Evolutionary conservation across 2,329 filamentous ascomycete species (phyloP), one percentile per base, ranked within the genome.

Genomic region (Fusarium sp.): DNA sequence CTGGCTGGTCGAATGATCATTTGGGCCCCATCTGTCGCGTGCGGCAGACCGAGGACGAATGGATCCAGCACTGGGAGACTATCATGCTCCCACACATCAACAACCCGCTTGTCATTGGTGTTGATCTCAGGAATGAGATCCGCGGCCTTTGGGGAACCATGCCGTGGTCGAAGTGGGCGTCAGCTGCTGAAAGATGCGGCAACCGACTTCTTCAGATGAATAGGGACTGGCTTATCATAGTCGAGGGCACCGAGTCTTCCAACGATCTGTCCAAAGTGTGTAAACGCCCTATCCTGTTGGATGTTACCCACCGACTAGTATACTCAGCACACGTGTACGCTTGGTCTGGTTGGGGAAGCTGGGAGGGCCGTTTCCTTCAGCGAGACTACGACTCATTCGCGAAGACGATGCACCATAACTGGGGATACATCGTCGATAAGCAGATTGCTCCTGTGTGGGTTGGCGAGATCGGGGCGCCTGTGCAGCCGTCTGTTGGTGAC

Each of bases 251-350:
- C 37, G 89, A 90, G 70, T 92, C 90, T 5, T 87, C 88, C 62
- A 93, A 93, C 80, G 90, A 93, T 80, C 83, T 92, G 37, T 85
- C 85, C 4, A 89, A 88, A 9, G 90, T 86, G 7, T 81, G 82
- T 7, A 77, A 80, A 21, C 86, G 90, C 19, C 91, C 90, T 4
- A 83, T 93, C n/a, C 80, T 81, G 52, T 86, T 93, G 50, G 86
- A 88, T 64, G 79, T 89, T 11, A 81, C 85, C 11, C 79, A 88
- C 75, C 84, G 86, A 30, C 84, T 93, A 32, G 90, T 93, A 37
- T 93, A 93, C 82, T 91, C 90, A 67, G 87, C 89, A 5, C 91
- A 93, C 79, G 90, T 92, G 28, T 93, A 93, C 79, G 84, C 86
- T 37, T 93, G 91, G 91, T 92, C 90, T 21, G 91, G 91, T 62